phyloP scores from a whole-genome alignment of 495 filamentous ascomycete species.

The Podospora pseudopauciseta region DNA sequence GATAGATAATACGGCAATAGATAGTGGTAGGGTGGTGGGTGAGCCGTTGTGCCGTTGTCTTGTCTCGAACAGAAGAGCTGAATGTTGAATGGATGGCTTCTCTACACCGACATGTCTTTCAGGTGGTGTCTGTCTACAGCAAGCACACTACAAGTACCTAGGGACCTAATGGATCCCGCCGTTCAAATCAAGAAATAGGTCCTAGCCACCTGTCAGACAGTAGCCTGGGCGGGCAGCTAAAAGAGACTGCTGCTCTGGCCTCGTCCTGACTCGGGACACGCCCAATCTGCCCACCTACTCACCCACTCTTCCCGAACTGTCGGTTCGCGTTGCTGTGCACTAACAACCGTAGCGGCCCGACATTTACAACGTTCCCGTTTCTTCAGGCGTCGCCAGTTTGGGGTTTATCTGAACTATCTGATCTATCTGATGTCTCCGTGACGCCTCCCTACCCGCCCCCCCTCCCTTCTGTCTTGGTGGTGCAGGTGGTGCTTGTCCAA shows the following conservation, averaged over 20 bases:
- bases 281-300: background rate
- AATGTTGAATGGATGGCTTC: background rate
- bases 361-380: background rate
- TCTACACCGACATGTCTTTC: background rate
- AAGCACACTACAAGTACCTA: background rate
- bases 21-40: background rate
- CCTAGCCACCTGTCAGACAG: background rate
- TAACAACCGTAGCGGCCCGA: background rate
- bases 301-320: background rate
- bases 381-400: background rate
- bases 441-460: too few species aligned
- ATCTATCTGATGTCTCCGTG: background rate
- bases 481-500: background rate
- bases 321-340: background rate
- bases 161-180: background rate
- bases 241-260: background rate
- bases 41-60: background rate
- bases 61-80: background rate
- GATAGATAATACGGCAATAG: background rate
- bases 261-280: background rate
- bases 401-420: background rate
- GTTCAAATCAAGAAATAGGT: background rate
- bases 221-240: background rate
- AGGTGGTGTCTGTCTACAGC: background rate
- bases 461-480: too few species aligned